Base-by-base conservation (phyloP, 768 basidiomycete genomes). In the Leccinellum albellum region DNA sequence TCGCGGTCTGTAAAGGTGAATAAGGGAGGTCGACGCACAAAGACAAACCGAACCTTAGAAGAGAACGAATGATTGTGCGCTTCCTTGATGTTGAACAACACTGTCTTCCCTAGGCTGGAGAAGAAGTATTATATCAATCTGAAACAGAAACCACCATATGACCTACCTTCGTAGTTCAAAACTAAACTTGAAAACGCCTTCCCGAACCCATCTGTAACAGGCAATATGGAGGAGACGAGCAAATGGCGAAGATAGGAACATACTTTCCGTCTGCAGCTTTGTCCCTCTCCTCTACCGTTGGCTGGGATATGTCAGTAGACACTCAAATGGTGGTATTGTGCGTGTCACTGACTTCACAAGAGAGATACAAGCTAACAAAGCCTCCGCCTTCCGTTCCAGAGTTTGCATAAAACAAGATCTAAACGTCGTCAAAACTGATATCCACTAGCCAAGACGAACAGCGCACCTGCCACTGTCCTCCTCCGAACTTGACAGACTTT, bases 331-430 rank as follows among this genome's bases (percentile, higher is more conserved):
- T n/a, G 35, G 31, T 47, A 13, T 17, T 20, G 12, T 3, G 17
- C 26, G 28, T n/a, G 4, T 17, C 67, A 65, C 83, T 52, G 56
- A 91, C 91, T 76, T 92, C 89, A 59, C 91, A 91, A 10, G 87
- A 87, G 23, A 94, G 78, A 70, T 91, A 93, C 42, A 94, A 66
- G 69, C 88, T 89, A 31, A 91, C 80, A 64, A 80, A 88, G 3
- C 75, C 76, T 49, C 82, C 80, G 44, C 80, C 79, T n/a, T 78
- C 74, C 20, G 79, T 81, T 0, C 90, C 89, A 40, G 89, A 86
- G 67, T 91, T 93, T 6, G 91, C 80, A 67, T 94, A 94, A 73
- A 92, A 92, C 47, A 94, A 70, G 46, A 92, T 85, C 84, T 92
- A 63, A 53, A 13, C 1, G 37, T n/a, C 15, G 37, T 58, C 4